A percentile compares a stretch with the other conserved stretches of the same genome.
Evolutionary conservation across 345 rosid species (phyloP).

Genomic region (Hibiscus tridactylites): DNA sequence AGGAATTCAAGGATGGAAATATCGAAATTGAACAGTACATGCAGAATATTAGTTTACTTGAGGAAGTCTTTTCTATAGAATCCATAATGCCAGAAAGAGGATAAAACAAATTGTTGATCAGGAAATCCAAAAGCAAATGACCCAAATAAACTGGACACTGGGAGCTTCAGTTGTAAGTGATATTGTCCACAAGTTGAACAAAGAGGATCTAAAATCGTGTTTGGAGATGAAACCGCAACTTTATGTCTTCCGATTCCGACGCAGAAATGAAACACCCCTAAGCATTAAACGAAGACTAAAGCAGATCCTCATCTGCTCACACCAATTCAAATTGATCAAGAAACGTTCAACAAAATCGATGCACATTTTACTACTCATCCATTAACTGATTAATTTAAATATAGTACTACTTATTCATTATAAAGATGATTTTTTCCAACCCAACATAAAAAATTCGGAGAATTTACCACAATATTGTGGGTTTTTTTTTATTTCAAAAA

Average conservation of each 20-base stretch:
- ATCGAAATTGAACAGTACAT: slow-evolving; percentile 69
- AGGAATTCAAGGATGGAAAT: slow-evolving; percentile 39
- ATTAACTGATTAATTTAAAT: too few relatives aligned
- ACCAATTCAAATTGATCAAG: slow-evolving; percentile 47
- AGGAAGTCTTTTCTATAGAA: slow-evolving; percentile 59
- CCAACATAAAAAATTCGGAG: too few relatives aligned
- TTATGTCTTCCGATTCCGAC: background rate
- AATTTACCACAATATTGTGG: too few relatives aligned
- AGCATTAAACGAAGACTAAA: slow-evolving; percentile 15
- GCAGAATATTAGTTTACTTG: slow-evolving; percentile 60
- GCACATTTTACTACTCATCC: slow-evolving; percentile 33
- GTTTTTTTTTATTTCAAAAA: too few relatives aligned
- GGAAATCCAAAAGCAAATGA: too few relatives aligned
- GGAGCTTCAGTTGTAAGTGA: slow-evolving; percentile 45
- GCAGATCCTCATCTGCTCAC: slow-evolving; percentile 18
- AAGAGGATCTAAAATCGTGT: slow-evolving; percentile 59
- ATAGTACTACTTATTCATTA: too few relatives aligned
- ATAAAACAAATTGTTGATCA: too few relatives aligned
- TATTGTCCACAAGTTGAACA: slow-evolving; percentile 60
- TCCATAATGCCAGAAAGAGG: too few relatives aligned
- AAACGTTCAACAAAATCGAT: slow-evolving; percentile 35
- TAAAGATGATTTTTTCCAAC: too few relatives aligned
- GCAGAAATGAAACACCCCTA: slow-evolving; percentile 16
- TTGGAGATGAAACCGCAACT: slow-evolving; percentile 14
- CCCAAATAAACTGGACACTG: slow-evolving; percentile 24